Conservation (phyloP, 148 eudicot species). For the Vaccinium myrtillus region DNA sequence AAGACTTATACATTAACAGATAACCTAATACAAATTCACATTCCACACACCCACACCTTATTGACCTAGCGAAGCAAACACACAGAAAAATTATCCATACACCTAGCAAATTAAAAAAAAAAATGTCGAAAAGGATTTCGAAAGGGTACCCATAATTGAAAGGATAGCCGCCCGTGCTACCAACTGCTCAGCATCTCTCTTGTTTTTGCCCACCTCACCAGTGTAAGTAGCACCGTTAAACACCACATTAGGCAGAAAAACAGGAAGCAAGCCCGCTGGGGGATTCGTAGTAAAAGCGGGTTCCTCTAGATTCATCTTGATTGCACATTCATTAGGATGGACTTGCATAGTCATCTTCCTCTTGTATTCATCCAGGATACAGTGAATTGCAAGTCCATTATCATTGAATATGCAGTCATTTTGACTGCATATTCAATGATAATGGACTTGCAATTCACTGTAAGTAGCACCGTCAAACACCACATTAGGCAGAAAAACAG, state of each 20-base stretch:
- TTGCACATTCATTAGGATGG: constrained; percentile 59
- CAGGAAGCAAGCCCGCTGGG: constrained; percentile 29
- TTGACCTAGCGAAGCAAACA: background rate
- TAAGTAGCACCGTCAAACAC: constrained; percentile 16
- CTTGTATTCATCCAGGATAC: no score
- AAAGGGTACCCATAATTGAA: constrained; percentile 54
- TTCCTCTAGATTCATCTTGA: constrained; percentile 36
- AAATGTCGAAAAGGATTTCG: background rate
- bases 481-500: constrained; percentile 45
- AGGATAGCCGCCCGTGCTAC: constrained; percentile 51
- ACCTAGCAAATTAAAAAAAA: background rate
- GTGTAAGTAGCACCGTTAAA: constrained; percentile 47
- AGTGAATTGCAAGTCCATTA: no score
- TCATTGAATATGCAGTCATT: no score
- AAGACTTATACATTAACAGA: no score
- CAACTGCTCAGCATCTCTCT: constrained; percentile 61
- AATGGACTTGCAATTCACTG: no score
- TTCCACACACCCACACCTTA: background rate
- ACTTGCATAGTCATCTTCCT: constrained; percentile 35
- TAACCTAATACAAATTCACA: no score
- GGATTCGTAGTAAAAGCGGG: constrained; percentile 48
- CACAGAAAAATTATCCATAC: background rate
- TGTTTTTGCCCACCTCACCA: constrained; percentile 47
- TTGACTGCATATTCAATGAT: no score
- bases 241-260: constrained; percentile 42